Evolutionary conservation across 371 early-diverging fungal species (phyloP), one percentile per base, ranked within the genome.

Genomic region (Syncephalastrum contaminatum): DNA sequence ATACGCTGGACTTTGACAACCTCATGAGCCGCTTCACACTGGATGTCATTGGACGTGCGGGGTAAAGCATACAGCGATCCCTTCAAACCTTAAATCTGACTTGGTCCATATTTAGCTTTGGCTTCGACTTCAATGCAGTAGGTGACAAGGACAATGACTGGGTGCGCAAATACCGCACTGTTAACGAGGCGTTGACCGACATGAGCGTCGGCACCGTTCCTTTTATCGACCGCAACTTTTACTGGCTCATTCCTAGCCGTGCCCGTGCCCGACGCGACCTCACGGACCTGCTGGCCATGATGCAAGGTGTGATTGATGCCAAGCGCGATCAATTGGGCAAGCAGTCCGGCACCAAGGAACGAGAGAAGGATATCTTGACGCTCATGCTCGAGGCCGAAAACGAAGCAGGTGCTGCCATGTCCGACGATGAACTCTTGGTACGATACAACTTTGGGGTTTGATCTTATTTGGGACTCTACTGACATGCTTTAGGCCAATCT

Each of bases 341-440:
- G 36, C 51, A 44, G 2, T 53, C 58, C 22, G 40, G 8, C 1
- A 40, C n/a, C 0, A 43, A 40, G 15, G 72, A 77, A 43, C 56
- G 66, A 41, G 72, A 72, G 43, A 68, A 60, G 16, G 80, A 80
- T 43, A 51, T 81, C 53, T 59, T 82, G 18, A 67, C 80, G 1
- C 59, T 82, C 64, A 75, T 82, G 80, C 44, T 80, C 39, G 62
- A 69, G 30, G 51, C 54, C 22, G 62, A 63, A 27, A 44, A 46
- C 42, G 25, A 49, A 16, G 59, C 61, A 18, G 58, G 56, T 4
- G 54, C 48, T 2, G 14, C 30, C 13, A 39, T 54, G 10, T 41
- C 59, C 0, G 52, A 53, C 2, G 59, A 61, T n/a, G 59, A 66
- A 18, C 19, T 63, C 40, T 59, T 58, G 42, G 66, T 63, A 40